A percentile compares a stretch with the other conserved stretches of the same genome.
Conservation (phyloP, 129 eudicot genomes). For the Artemisia annua region DNA sequence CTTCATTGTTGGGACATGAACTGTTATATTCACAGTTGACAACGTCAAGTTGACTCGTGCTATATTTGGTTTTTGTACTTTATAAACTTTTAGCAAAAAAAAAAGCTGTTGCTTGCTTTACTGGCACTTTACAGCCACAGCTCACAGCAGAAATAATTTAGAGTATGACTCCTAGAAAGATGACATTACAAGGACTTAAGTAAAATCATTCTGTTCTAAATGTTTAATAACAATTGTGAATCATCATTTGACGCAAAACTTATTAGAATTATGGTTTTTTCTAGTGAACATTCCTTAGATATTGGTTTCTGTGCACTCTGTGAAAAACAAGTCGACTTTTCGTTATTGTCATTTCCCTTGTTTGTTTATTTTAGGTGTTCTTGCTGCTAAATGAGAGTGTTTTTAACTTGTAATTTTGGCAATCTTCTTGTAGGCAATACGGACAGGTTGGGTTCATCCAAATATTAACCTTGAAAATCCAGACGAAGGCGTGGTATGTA, state of each 20-base stretch:
- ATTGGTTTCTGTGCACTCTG: background rate
- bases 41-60: too few species aligned
- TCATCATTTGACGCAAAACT: background rate
- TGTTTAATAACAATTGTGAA: background rate
- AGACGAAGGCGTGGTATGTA: conserved; percentile 83
- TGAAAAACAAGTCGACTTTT: background rate
- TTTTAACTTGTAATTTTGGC: conserved; percentile 16
- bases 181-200: background rate
- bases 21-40: too few species aligned
- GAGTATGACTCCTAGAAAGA: background rate
- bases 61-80: too few species aligned
- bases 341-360: background rate
- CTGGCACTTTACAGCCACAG: too few species aligned
- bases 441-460: conserved; percentile 97
- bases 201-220: background rate
- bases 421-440: conserved; percentile 71
- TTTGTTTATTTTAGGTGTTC: background rate
- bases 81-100: too few species aligned
- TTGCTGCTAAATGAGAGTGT: background rate
- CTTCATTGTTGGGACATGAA: too few species aligned
- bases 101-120: too few species aligned
- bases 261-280: background rate
- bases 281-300: background rate
- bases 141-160: background rate
- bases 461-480: conserved; percentile 94